Base-by-base conservation (phyloP, 805 yeast genomes). In the Ogataea glucozyma region DNA sequence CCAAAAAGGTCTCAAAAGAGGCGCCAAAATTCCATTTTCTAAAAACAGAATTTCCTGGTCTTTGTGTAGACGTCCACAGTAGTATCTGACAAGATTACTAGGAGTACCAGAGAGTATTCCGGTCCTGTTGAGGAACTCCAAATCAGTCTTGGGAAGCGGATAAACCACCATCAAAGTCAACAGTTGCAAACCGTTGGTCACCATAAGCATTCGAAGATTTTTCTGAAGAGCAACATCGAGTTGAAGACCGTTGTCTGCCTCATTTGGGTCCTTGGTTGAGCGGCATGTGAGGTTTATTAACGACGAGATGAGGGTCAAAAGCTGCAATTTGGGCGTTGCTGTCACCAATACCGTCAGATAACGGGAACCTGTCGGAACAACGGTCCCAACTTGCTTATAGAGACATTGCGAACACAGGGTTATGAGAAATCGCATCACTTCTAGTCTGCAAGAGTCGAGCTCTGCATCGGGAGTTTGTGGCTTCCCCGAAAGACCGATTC, bases 361-460 rank as follows among this genome's bases (percentile, higher is more conserved):
- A 37, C 77, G 71, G 24, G 88, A 79, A 0, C 91, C 95, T 4
- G 55, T 51, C 0, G 68, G 48, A 0, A 77, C 73, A 4, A 79
- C 56, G 11, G 58, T 55, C 6, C 70, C 53, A 1, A 78, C 70
- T 2, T 65, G 43, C 4, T 56, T 60, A 58, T 86, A 89, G 36
- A 89, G 57, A 12, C 81, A 72, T 35, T 73, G 75, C 2, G 95
- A 83, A 17, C 77, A 69, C 6, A 90, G 62, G 0, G 82, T 69
- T 6, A 85, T 54, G 9, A 91, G 42, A 6, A 88, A 65, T 36
- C 83, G 68, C 27, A 91, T 52, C 2, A 86, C 66, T 55, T 86
- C 95, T 4, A 81, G 64, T 53, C 95, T 74, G 57, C 85, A 80
- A 19, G 79, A 59, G 51, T 85, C 90, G 30, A 78, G 56, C 17